Evolutionary conservation across 1,284 basidiomycete species (phyloP).

Genomic region (Ustilago cynodontis): DNA sequence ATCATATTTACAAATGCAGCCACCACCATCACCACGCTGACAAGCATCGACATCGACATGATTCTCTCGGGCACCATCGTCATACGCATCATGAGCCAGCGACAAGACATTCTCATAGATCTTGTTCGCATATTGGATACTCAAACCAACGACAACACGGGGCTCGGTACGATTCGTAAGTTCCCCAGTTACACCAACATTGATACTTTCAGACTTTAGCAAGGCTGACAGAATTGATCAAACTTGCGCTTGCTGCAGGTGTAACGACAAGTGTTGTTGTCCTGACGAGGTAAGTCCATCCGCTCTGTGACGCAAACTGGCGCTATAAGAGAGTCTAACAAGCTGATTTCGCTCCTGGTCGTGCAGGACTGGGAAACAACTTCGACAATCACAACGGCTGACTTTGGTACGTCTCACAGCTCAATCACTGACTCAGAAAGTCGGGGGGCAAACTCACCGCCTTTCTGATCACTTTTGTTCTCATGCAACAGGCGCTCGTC

Average conservation of each 20-base stretch:
- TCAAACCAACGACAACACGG: not conserved
- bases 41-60: constrained; percentile 16
- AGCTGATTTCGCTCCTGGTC: not conserved
- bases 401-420: constrained; percentile 6
- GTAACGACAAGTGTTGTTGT: constrained; percentile 2
- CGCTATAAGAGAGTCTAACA: not conserved
- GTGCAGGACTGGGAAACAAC: constrained; percentile 27
- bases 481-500: not conserved
- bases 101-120: not conserved
- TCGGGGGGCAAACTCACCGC: not conserved
- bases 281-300: not conserved
- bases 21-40: not conserved
- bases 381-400: constrained; percentile 13
- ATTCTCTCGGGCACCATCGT: constrained; percentile 10
- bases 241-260: not conserved
- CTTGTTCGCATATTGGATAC: constrained; percentile 3
- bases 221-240: not conserved
- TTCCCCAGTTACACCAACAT: not conserved
- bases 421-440: not conserved
- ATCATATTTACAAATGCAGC: constrained; percentile 4
- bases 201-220: not conserved
- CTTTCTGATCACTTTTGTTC: not conserved
- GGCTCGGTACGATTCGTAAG: constrained; percentile 9
- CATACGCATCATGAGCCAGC: not conserved
- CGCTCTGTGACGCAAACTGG: not conserved